phyloP scores from a whole-genome alignment of 1,284 basidiomycete species.

The Malassezia sympodialis region DNA sequence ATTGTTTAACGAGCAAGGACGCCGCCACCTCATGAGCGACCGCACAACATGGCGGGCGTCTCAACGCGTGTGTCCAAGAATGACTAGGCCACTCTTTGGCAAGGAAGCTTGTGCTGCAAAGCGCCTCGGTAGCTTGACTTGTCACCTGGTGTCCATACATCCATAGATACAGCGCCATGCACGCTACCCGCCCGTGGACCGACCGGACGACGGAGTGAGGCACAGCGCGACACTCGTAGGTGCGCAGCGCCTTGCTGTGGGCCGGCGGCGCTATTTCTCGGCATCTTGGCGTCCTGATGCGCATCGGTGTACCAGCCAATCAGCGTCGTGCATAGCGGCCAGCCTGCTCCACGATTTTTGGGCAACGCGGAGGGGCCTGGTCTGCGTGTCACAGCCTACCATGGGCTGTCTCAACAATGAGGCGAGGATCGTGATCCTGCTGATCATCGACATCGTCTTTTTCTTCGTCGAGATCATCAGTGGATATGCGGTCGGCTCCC shows the following conservation, averaged over 20 bases:
- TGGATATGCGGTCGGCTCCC: conserved; percentile 75
- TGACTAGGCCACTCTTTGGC: conserved; percentile 18
- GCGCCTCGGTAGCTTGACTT: conserved; percentile 17
- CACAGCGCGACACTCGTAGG: too few relatives aligned
- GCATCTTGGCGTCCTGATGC: neutral
- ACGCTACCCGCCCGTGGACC: too few relatives aligned
- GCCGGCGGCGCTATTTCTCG: neutral
- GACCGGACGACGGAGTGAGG: too few relatives aligned
- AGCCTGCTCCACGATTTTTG: neutral
- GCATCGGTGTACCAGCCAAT: neutral
- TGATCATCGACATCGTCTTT: conserved; percentile 76
- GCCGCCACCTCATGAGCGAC: conserved; percentile 14
- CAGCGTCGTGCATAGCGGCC: neutral
- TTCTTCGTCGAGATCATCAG: conserved; percentile 79
- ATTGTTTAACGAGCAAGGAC: conserved; percentile 19
- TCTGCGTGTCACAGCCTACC: neutral
- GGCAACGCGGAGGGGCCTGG: neutral
- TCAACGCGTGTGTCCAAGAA: conserved; percentile 15
- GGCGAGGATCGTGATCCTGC: conserved; percentile 55
- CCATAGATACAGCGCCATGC: neutral
- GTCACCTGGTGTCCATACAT: conserved; percentile 21
- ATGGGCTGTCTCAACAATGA: conserved; percentile 28
- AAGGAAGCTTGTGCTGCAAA: conserved; percentile 17
- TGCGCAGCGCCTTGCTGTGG: neutral
- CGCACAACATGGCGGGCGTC: conserved; percentile 2